A percentile compares a stretch with the other conserved stretches of the same genome.
Evolutionary conservation across 2,329 filamentous ascomycete genomes (phyloP).

Genomic region (Pseudogymnoascus sp.): DNA sequence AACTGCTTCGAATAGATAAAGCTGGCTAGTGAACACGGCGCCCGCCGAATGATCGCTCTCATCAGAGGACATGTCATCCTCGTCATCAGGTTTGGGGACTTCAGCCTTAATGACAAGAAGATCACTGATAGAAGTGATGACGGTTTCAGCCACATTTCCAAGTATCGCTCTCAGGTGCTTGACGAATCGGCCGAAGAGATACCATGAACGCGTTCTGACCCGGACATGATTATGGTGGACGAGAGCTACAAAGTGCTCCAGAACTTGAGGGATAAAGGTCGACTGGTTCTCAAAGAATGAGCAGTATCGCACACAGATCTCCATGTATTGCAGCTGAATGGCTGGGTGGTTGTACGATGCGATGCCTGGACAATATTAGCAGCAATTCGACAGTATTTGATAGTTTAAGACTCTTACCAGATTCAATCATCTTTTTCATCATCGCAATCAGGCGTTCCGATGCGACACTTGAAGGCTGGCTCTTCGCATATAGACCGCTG

Average conservation of each 20-base stretch:
- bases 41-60: conserved; percentile 87
- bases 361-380: conserved; percentile 52
- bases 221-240: conserved; percentile 83
- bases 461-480: conserved; percentile 68
- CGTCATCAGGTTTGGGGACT: conserved; percentile 64
- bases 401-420: conserved; percentile 51
- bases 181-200: conserved; percentile 87
- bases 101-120: conserved; percentile 87
- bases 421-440: conserved; percentile 94
- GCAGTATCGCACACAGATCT: conserved; percentile 91
- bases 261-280: conserved; percentile 71
- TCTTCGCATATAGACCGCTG: conserved; percentile 79
- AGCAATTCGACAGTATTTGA: conserved; percentile 10
- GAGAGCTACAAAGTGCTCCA: conserved; percentile 85
- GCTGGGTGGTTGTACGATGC: conserved; percentile 82
- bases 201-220: conserved; percentile 89
- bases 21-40: conserved; percentile 80
- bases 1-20: conserved; percentile 91
- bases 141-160: conserved; percentile 80
- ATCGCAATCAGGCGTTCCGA: conserved; percentile 78
- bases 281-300: conserved; percentile 84
- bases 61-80: conserved; percentile 89
- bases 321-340: conserved; percentile 94
- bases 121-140: conserved; percentile 85
- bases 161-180: conserved; percentile 79